A percentile compares a stretch with the other conserved stretches of the same genome.
These are phyloP conservation scores for Geotrichum histeridarum DNA, from an alignment of 1,139 yeast species.

Conservation along the genomic window DNA sequence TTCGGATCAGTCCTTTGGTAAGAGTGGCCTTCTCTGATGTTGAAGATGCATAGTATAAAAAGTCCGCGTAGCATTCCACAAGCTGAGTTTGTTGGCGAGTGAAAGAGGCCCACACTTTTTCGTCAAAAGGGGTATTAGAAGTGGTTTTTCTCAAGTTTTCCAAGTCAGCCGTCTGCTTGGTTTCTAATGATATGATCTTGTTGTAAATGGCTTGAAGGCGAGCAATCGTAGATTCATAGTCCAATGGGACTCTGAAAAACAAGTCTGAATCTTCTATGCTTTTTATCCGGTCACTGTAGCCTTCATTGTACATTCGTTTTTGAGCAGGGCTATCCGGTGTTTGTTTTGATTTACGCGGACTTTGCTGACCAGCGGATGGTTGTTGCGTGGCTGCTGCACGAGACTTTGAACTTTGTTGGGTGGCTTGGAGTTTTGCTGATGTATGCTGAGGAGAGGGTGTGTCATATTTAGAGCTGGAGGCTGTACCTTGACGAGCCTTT, in stretches of 20 bases:
- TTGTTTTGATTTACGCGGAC: too few relatives aligned
- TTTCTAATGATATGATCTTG: slow-evolving; percentile 11
- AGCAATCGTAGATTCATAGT: background rate
- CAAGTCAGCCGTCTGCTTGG: background rate
- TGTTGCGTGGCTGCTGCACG: too few relatives aligned
- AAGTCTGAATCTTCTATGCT: slow-evolving; percentile 14
- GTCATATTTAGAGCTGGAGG: background rate
- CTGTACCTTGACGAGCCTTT: background rate
- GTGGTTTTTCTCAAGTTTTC: background rate
- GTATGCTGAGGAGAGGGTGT: background rate
- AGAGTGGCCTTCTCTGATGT: background rate
- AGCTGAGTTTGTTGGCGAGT: slow-evolving; percentile 13
- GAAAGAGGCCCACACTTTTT: slow-evolving; percentile 14
- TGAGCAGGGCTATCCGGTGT: background rate
- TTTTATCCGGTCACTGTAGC: slow-evolving; percentile 16
- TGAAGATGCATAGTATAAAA: slow-evolving; percentile 12
- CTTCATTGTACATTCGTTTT: slow-evolving; percentile 16
- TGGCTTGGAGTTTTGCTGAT: background rate
- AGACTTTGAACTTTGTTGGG: too few relatives aligned
- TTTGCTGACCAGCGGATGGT: too few relatives aligned
- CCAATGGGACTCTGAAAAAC: slow-evolving; percentile 9
- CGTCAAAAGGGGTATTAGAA: background rate
- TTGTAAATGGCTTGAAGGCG: slow-evolving; percentile 7
- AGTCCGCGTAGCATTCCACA: slow-evolving; percentile 14
- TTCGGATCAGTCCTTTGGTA: slow-evolving; percentile 25